Percentiles rank a stretch among this genome's conserved stretches.
Evolutionary conservation across 2,329 filamentous ascomycete species (phyloP).

Genomic region (Westerdykella ornata): DNA sequence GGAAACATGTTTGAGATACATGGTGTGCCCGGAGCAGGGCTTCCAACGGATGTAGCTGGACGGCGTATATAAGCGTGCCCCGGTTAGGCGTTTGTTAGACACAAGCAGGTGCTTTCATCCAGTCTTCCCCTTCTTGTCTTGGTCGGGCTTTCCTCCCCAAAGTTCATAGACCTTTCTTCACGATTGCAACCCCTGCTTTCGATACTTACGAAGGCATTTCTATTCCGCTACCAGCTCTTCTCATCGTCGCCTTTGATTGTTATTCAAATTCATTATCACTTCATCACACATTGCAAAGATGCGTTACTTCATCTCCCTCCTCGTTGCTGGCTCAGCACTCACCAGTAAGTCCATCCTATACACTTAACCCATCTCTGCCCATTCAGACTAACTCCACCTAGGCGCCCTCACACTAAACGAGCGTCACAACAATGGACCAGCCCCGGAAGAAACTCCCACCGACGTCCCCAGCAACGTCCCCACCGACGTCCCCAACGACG

Average conservation of each 20-base stretch:
- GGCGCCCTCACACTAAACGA: too few species aligned
- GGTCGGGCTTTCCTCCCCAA: neutral
- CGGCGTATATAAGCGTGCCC: neutral
- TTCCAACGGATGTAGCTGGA: neutral
- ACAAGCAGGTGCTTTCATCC: neutral
- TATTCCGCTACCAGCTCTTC: neutral
- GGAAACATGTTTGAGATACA: neutral
- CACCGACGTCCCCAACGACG: too few species aligned
- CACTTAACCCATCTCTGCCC: too few species aligned
- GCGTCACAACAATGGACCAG: too few species aligned
- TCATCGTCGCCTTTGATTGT: neutral
- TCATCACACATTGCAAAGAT: constrained; percentile 1
- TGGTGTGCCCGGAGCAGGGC: neutral
- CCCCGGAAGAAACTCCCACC: too few species aligned
- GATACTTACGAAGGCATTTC: too few species aligned
- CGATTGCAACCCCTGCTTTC: neutral
- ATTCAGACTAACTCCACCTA: too few species aligned
- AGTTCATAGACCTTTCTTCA: constrained; percentile 1
- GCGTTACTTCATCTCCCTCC: constrained; percentile 3
- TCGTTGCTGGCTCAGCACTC: constrained; percentile 1
- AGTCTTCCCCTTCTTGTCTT: neutral
- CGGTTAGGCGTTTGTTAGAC: neutral
- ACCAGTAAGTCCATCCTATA: neutral
- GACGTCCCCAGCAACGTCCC: too few species aligned
- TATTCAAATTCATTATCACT: neutral